Percentiles rank a stretch among this genome's conserved stretches.
These are phyloP conservation scores for Prunus persica DNA, from an alignment of 306 rosid genomes.

Conservation along the genomic window DNA sequence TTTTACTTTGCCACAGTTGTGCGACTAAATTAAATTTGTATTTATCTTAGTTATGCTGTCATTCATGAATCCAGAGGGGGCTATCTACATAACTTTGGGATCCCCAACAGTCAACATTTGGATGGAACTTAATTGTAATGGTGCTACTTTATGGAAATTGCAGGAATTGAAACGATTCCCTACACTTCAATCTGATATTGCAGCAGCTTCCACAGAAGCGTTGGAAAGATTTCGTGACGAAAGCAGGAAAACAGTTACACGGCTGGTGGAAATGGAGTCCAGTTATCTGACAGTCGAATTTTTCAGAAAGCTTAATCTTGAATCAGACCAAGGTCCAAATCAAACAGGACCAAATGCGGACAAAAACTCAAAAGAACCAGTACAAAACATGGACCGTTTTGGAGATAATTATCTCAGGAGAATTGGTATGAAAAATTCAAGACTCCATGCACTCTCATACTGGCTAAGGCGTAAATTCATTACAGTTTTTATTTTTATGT, in stretches of 20 bases:
- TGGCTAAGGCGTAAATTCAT: not conserved
- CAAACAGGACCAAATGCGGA: slow-evolving; percentile 51
- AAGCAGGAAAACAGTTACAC: slow-evolving; percentile 76
- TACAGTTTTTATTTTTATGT: not conserved
- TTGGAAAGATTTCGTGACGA: slow-evolving; percentile 91
- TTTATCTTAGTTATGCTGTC: not conserved
- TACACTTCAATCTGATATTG: slow-evolving; percentile 74
- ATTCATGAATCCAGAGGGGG: not conserved
- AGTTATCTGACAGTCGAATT: slow-evolving; percentile 91
- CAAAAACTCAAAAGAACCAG: slow-evolving; percentile 47
- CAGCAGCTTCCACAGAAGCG: slow-evolving; percentile 82
- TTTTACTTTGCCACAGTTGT: not conserved
- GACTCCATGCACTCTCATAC: not conserved
- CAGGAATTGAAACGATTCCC: slow-evolving; percentile 97
- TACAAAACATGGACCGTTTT: slow-evolving; percentile 47
- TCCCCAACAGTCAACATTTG: not conserved
- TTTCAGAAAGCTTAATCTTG: slow-evolving; percentile 78
- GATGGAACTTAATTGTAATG: not conserved
- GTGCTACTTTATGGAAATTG: slow-evolving; percentile 25
- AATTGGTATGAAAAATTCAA: slow-evolving; percentile 56
- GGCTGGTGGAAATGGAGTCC: slow-evolving; percentile 98
- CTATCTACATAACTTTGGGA: not conserved
- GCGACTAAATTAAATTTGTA: no score
- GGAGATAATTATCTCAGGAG: slow-evolving; percentile 78
- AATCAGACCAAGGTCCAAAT: slow-evolving; percentile 63